Conservation (phyloP, 305 asterid species). For the Coffea humblotiana region DNA sequence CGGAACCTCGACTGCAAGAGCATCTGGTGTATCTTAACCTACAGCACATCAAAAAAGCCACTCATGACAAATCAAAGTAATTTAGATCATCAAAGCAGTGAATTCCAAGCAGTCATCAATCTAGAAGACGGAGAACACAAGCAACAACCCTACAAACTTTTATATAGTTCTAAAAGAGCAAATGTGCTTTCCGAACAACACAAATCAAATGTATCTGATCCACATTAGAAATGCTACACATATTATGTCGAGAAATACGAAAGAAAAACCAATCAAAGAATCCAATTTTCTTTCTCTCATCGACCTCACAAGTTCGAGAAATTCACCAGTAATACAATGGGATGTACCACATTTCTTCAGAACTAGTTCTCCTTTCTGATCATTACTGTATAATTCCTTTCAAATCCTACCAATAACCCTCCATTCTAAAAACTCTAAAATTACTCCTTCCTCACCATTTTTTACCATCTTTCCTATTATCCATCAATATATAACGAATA, state of each 20-base stretch:
- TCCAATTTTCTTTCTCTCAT: no score
- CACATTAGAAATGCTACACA: background rate
- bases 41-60: slow-evolving; percentile 19
- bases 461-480: no score
- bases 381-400: no score
- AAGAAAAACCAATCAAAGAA: no score
- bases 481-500: no score
- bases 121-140: background rate
- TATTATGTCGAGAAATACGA: background rate
- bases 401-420: no score
- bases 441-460: no score
- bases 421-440: no score
- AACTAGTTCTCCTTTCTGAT: no score
- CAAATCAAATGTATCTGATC: background rate
- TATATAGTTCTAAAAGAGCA: background rate
- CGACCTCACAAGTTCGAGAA: no score
- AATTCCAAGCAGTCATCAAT: background rate
- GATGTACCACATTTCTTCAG: no score
- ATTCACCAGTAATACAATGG: no score
- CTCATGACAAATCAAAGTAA: background rate
- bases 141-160: background rate
- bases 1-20: slow-evolving; percentile 69
- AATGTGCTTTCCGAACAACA: background rate
- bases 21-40: slow-evolving; percentile 91
- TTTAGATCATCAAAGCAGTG: background rate